Evolutionary conservation across 495 filamentous ascomycete genomes (phyloP).

Genomic region (Aspergillus panamensis): DNA sequence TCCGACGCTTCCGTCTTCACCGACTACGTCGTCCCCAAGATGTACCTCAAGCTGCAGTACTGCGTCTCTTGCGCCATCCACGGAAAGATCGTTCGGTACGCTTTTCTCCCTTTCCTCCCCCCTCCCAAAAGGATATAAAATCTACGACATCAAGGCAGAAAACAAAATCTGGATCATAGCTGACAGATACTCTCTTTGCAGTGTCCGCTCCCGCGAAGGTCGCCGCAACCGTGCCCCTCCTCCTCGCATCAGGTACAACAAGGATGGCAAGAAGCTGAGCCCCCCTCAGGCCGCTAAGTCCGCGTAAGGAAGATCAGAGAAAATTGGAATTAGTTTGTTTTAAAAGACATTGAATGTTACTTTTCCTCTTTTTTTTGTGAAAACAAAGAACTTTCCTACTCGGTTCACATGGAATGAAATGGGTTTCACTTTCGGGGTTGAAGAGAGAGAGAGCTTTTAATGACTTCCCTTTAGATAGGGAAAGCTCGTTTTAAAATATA

Average conservation of each 20-base stretch:
- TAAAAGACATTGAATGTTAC: constrained; percentile 27
- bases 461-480: constrained; percentile 3
- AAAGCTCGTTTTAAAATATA: constrained; percentile 9
- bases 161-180: too few species aligned
- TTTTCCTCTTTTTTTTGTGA: constrained; percentile 25
- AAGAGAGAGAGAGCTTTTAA: constrained; percentile 14
- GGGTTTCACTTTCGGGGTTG: constrained; percentile 29
- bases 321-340: constrained; percentile 36
- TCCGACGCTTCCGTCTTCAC: constrained; percentile 98
- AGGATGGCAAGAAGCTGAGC: constrained; percentile 99
- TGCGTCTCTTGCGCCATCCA: constrained; percentile 99
- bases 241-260: constrained; percentile 97
- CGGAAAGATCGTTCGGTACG: constrained; percentile 99
- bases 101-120: neutral
- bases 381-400: constrained; percentile 19
- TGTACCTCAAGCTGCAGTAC: constrained; percentile 99
- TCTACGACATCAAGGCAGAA: too few species aligned
- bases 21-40: constrained; percentile 99
- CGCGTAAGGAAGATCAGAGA: constrained; percentile 47
- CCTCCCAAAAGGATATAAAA: neutral
- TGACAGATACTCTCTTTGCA: constrained; percentile 33
- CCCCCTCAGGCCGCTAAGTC: constrained; percentile 78
- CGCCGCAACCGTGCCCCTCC: constrained; percentile 98
- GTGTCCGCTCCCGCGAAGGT: constrained; percentile 95
- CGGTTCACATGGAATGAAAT: constrained; percentile 26